Evolutionary conservation across 2,329 filamentous ascomycete genomes (phyloP).

Genomic region (Catunica adiposa): DNA sequence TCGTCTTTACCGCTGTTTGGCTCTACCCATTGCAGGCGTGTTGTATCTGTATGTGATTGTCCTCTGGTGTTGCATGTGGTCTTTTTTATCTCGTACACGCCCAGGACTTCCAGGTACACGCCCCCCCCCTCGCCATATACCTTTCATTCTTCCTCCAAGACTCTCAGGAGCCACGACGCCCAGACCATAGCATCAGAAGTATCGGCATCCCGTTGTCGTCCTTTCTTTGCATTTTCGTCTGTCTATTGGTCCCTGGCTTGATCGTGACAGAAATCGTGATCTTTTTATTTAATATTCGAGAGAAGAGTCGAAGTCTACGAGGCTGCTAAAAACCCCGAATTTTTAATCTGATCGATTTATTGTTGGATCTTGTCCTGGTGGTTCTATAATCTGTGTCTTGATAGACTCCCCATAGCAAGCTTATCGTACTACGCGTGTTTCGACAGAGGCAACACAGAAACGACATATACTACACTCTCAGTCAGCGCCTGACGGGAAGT

Average conservation of each 20-base stretch:
- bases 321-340: background rate
- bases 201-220: background rate
- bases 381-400: too few relatives aligned
- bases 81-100: slow-evolving; percentile 2
- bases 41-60: background rate
- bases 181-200: background rate
- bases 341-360: too few relatives aligned
- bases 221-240: background rate
- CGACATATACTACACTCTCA: background rate
- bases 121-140: background rate
- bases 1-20: background rate
- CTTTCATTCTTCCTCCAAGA: background rate
- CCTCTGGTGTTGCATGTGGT: background rate
- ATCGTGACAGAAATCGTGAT: background rate
- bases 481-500: background rate
- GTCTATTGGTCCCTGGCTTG: background rate
- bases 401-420: too few relatives aligned
- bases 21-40: background rate
- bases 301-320: background rate
- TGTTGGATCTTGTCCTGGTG: too few relatives aligned
- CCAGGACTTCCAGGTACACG: background rate
- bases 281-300: background rate
- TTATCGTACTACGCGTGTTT: background rate
- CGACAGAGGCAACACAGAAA: background rate
- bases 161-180: background rate